Evolutionary conservation across 73 alveolate genomes (phyloP).

Genomic region (Paramecium biaurelia): DNA sequence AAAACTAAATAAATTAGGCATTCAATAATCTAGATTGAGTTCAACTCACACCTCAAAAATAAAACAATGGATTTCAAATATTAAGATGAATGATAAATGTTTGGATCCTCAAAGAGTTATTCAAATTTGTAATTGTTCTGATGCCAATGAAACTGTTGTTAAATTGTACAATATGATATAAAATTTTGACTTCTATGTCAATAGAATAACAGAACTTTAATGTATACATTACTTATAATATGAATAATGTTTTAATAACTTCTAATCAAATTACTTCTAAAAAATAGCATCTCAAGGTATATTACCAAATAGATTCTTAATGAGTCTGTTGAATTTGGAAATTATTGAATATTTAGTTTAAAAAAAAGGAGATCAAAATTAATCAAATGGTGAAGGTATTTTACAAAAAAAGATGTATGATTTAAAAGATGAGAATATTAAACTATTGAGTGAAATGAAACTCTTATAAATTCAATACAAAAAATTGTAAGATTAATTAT

Average conservation of each 20-base stretch:
- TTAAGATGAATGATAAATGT: background rate
- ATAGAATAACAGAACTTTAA: background rate
- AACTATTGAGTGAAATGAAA: background rate
- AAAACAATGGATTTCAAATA: background rate
- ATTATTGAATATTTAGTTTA: background rate
- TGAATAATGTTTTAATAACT: background rate
- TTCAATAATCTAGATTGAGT: background rate
- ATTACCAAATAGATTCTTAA: background rate
- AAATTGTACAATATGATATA: conserved; percentile 17
- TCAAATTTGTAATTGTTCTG: conserved; percentile 3
- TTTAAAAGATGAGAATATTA: background rate
- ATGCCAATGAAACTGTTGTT: background rate
- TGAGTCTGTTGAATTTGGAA: background rate
- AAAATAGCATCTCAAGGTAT: background rate
- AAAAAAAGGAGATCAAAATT: background rate
- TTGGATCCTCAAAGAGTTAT: background rate
- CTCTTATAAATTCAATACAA: background rate
- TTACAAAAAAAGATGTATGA: background rate
- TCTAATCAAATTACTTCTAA: background rate
- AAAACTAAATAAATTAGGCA: background rate
- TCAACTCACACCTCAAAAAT: background rate
- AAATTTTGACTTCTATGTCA: background rate
- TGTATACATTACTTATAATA: conserved; percentile 28
- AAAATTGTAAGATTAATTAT: background rate
- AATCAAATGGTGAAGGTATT: background rate